Evolutionary conservation across 2,329 filamentous ascomycete genomes (phyloP).

Genomic region (Didymella pinodella): DNA sequence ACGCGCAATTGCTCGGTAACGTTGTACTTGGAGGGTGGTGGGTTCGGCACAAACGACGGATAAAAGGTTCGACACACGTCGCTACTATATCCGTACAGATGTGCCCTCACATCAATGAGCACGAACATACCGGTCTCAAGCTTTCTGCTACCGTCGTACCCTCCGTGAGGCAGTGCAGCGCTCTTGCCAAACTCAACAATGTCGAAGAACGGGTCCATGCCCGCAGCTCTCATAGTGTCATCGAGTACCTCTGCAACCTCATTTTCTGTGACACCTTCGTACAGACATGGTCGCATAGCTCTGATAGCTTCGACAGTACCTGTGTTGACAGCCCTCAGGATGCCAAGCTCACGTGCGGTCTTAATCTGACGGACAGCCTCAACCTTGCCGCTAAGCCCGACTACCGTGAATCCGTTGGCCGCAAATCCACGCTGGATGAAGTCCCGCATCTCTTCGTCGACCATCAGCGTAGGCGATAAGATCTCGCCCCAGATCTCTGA

Average conservation of each 20-base stretch:
- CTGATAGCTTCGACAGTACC: conserved; percentile 68
- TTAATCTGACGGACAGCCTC: conserved; percentile 68
- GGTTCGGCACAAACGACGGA: conserved; percentile 45
- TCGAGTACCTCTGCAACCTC: conserved; percentile 65
- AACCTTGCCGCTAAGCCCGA: conserved; percentile 62
- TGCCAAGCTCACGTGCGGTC: conserved; percentile 62
- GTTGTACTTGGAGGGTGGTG: conserved; percentile 25
- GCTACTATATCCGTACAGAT: conserved; percentile 69
- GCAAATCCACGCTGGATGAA: conserved; percentile 67
- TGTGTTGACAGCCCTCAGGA: conserved; percentile 69
- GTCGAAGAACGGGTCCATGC: conserved; percentile 68
- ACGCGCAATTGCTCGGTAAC: conserved; percentile 62
- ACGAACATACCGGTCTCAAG: conserved; percentile 65
- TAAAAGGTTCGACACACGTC: conserved; percentile 70
- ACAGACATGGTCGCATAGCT: conserved; percentile 65
- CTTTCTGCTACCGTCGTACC: conserved; percentile 60
- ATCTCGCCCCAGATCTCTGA: conserved; percentile 47
- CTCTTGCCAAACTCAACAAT: conserved; percentile 69
- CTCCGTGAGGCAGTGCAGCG: conserved; percentile 63
- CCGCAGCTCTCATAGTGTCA: conserved; percentile 61
- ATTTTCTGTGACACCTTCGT: conserved; percentile 64
- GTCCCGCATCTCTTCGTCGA: conserved; percentile 71
- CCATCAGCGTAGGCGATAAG: conserved; percentile 60
- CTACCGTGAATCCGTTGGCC: conserved; percentile 62
- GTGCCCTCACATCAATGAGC: conserved; percentile 69